Conservation (phyloP, 371 early-diverging fungal genomes). For the Rhizopus arrhizus region DNA sequence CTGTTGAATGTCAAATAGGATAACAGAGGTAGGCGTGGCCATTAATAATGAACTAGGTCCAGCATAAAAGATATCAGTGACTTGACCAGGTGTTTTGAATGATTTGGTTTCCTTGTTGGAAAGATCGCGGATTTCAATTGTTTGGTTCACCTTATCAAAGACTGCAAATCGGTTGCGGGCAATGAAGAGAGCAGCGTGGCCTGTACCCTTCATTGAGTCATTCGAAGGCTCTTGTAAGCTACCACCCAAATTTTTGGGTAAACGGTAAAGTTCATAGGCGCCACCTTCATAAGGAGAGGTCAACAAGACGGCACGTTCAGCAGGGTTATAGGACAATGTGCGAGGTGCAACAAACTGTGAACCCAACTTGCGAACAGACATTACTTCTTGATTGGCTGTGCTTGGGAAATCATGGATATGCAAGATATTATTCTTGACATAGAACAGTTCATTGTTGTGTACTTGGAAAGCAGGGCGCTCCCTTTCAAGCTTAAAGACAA, state of each 20-base stretch:
- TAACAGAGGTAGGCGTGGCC: conserved; percentile 80
- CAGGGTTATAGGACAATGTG: conserved; percentile 90
- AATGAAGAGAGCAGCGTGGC: conserved; percentile 87
- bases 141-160: conserved; percentile 78
- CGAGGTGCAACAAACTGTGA: conserved; percentile 72
- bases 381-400: conserved; percentile 74
- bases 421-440: conserved; percentile 82
- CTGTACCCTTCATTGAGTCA: conserved; percentile 76
- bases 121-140: conserved; percentile 80
- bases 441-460: conserved; percentile 80
- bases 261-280: conserved; percentile 81
- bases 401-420: conserved; percentile 79
- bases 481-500: conserved; percentile 96
- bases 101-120: conserved; percentile 87
- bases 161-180: conserved; percentile 96
- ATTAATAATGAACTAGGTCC: conserved; percentile 84
- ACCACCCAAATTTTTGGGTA: conserved; percentile 76
- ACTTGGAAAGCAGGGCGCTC: conserved; percentile 91
- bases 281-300: conserved; percentile 86
- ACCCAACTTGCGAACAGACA: conserved; percentile 71
- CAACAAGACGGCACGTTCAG: conserved; percentile 86
- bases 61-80: conserved; percentile 84
- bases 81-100: conserved; percentile 76
- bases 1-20: conserved; percentile 89
- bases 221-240: conserved; percentile 65